Conservation (phyloP, 345 rosid species). For the Acer yangbiense region DNA sequence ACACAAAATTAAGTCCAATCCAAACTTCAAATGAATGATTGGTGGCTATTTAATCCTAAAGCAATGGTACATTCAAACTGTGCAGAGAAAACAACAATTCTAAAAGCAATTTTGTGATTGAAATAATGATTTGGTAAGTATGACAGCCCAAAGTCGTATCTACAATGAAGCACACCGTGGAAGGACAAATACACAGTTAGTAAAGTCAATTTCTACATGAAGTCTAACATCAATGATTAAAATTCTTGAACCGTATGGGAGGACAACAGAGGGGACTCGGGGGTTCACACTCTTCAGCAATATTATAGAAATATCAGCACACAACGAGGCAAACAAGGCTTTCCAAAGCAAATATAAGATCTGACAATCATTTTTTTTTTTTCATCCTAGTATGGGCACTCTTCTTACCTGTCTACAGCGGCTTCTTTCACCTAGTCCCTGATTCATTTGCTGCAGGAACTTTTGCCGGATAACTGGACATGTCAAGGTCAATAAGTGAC, state of each 20-base stretch:
- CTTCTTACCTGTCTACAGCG: conserved; percentile 24
- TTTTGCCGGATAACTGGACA: conserved; percentile 72
- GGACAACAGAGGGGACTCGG: not conserved
- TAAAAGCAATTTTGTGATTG: conserved; percentile 4
- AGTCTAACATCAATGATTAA: conserved; percentile 12
- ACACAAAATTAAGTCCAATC: not conserved
- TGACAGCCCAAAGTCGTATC: conserved; percentile 19
- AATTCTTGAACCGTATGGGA: conserved; percentile 8
- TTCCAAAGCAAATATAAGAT: conserved; percentile 14
- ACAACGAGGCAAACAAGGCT: conserved; percentile 10
- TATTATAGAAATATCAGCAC: conserved; percentile 18
- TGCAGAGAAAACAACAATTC: not conserved
- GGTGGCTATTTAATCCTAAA: not conserved
- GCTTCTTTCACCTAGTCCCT: conserved; percentile 48
- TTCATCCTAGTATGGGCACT: conserved; percentile 5
- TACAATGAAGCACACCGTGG: conserved; percentile 26
- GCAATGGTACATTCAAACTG: not conserved
- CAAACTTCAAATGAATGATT: not conserved
- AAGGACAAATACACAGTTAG: not conserved
- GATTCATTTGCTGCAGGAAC: conserved; percentile 73
- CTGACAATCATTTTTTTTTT: conserved; percentile 3
- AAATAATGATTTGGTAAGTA: conserved; percentile 11
- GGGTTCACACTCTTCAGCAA: conserved; percentile 17
- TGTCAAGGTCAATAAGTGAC: conserved; percentile 87
- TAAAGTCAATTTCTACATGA: conserved; percentile 9